These are phyloP conservation scores for Arabis alpina DNA, from an alignment of 345 rosid genomes.

Conservation along the genomic window DNA sequence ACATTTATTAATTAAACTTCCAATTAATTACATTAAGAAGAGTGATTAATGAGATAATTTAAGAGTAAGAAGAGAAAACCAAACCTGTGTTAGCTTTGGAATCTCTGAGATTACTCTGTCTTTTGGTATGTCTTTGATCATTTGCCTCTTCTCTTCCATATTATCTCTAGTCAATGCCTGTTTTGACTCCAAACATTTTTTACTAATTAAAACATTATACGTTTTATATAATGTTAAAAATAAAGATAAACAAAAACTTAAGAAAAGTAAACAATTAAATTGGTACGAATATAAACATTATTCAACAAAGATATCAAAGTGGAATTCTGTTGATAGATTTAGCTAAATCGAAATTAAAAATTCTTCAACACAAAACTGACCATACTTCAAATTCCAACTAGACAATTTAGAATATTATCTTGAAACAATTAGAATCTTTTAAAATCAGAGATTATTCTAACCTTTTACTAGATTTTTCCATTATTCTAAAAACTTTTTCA, in stretches of 20 bases:
- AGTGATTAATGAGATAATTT: background rate
- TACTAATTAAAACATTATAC: background rate
- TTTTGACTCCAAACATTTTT: background rate
- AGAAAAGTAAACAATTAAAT: too few species aligned
- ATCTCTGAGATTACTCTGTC: constrained; percentile 55
- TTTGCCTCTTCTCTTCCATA: constrained; percentile 55
- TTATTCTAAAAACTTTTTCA: background rate
- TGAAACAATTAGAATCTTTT: constrained; percentile 18
- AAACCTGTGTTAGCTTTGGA: constrained; percentile 62
- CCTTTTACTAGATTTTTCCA: constrained; percentile 27
- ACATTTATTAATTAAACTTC: too few species aligned
- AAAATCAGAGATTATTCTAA: background rate
- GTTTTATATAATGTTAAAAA: too few species aligned
- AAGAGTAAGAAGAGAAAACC: background rate
- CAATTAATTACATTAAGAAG: too few species aligned
- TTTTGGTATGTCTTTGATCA: constrained; percentile 61
- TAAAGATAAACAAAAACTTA: too few species aligned
- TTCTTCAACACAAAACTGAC: background rate
- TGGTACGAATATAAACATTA: background rate
- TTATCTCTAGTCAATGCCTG: constrained; percentile 60
- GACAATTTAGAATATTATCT: constrained; percentile 33
- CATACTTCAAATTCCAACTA: constrained; percentile 2
- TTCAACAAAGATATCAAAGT: background rate
- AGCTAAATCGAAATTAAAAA: background rate
- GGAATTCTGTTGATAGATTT: background rate